phyloP scores from a whole-genome alignment of 1,139 yeast species.

The Lodderomyces oxycetoniae region DNA sequence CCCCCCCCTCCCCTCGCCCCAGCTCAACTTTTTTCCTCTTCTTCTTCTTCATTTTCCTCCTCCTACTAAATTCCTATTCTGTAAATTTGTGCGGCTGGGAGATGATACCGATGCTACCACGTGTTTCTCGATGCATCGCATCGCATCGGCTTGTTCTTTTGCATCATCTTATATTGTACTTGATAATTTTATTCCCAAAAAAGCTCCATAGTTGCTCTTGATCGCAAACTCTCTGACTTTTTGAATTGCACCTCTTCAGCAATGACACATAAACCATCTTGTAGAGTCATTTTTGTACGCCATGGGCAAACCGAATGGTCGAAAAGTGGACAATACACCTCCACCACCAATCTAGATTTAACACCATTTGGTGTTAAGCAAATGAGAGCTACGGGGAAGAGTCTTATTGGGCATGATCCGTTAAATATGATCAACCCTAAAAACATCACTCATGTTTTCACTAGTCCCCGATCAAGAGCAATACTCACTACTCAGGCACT shows the following conservation, averaged over 20 bases:
- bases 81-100: no score
- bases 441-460: slow-evolving; percentile 57
- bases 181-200: no score
- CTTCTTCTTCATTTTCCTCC: slow-evolving; percentile 1
- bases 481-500: slow-evolving; percentile 62
- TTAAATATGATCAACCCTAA: slow-evolving; percentile 59
- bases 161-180: no score
- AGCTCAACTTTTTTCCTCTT: no score
- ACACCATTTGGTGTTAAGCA: slow-evolving; percentile 75
- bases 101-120: no score
- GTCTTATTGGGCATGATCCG: slow-evolving; percentile 53
- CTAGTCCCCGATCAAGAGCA: slow-evolving; percentile 82
- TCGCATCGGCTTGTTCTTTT: no score
- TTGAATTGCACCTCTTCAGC: no score
- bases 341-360: slow-evolving; percentile 73
- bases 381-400: slow-evolving; percentile 68
- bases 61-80: neutral
- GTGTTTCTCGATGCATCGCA: no score
- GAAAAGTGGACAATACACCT: slow-evolving; percentile 85
- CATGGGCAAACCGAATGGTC: slow-evolving; percentile 97
- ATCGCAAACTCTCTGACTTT: no score
- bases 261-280: slow-evolving; percentile 40
- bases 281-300: slow-evolving; percentile 76
- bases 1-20: no score
- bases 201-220: no score